Percentiles rank a stretch among this genome's conserved stretches.
Conservation (phyloP, 2,329 filamentous ascomycete genomes). For the Aspergillus jensenii region DNA sequence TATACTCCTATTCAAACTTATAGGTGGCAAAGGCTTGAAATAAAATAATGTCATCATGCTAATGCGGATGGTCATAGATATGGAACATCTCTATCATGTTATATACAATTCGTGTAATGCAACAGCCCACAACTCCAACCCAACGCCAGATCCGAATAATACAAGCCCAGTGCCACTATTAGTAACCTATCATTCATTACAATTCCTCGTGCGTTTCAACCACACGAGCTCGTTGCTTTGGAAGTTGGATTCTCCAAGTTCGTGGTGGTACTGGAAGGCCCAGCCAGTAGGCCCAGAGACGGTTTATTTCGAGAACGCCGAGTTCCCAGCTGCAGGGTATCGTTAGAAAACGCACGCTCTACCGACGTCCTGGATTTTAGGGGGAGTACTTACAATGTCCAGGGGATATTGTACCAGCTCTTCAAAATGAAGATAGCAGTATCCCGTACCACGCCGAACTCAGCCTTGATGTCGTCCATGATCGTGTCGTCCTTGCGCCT, state of each 20-base stretch:
- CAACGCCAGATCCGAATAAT: neutral
- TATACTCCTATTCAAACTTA: too few relatives aligned
- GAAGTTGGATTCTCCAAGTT: constrained; percentile 54
- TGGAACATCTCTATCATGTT: neutral
- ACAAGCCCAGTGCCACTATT: neutral
- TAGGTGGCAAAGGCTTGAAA: too few relatives aligned
- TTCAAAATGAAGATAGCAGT: constrained; percentile 66
- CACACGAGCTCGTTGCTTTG: constrained; percentile 25
- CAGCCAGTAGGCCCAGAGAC: constrained; percentile 63
- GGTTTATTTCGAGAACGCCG: constrained; percentile 51
- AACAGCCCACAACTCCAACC: neutral
- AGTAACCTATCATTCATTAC: neutral
- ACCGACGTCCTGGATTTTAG: neutral
- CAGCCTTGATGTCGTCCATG: constrained; percentile 60
- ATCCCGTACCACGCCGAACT: constrained; percentile 63
- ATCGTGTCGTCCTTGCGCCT: constrained; percentile 45
- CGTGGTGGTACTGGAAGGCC: constrained; percentile 60
- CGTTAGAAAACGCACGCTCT: neutral
- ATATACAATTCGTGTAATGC: constrained; percentile 1
- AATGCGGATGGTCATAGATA: neutral
- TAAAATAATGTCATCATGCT: neutral
- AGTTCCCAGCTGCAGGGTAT: constrained; percentile 50
- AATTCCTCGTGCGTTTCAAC: constrained; percentile 40
- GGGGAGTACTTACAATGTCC: constrained; percentile 63
- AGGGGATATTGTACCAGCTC: constrained; percentile 70